A percentile compares a stretch with the other conserved stretches of the same genome.
These are phyloP conservation scores for Alternaria conjuncta DNA, from an alignment of 2,329 filamentous ascomycete species.

Conservation along the genomic window DNA sequence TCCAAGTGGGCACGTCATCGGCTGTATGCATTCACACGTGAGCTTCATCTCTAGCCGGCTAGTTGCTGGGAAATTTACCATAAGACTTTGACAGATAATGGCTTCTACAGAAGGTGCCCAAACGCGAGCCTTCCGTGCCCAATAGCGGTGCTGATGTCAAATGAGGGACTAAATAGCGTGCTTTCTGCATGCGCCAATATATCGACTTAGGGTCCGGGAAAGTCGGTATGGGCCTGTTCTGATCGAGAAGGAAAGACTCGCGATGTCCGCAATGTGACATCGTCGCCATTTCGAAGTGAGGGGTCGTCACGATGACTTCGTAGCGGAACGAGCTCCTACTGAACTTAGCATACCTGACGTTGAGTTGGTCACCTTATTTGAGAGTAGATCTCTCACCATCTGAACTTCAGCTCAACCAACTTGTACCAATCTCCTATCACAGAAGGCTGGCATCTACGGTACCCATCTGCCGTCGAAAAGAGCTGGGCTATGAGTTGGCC, in stretches of 20 bases:
- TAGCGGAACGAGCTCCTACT: constrained; percentile 7
- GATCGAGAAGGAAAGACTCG: too few species aligned
- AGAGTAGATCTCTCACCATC: not conserved
- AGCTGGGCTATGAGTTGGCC: constrained; percentile 13
- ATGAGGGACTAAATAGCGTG: not conserved
- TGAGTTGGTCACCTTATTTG: too few species aligned
- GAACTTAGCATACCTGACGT: too few species aligned
- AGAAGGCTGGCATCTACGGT: constrained; percentile 12
- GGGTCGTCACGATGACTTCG: constrained; percentile 16
- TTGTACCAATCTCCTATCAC: constrained; percentile 9
- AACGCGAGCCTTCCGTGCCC: not conserved
- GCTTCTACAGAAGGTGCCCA: not conserved
- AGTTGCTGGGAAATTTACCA: too few species aligned
- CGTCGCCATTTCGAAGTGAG: constrained; percentile 4
- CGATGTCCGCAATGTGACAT: not conserved
- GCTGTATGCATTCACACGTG: too few species aligned
- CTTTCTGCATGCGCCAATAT: too few species aligned
- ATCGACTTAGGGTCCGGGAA: too few species aligned
- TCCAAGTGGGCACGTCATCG: not conserved
- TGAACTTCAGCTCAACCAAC: not conserved
- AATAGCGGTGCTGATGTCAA: not conserved
- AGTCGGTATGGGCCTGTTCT: too few species aligned
- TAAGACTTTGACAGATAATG: too few species aligned
- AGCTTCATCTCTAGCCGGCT: too few species aligned
- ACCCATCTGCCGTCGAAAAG: constrained; percentile 16